Base-by-base conservation (phyloP, 768 basidiomycete genomes). In the Suillus paluster region DNA sequence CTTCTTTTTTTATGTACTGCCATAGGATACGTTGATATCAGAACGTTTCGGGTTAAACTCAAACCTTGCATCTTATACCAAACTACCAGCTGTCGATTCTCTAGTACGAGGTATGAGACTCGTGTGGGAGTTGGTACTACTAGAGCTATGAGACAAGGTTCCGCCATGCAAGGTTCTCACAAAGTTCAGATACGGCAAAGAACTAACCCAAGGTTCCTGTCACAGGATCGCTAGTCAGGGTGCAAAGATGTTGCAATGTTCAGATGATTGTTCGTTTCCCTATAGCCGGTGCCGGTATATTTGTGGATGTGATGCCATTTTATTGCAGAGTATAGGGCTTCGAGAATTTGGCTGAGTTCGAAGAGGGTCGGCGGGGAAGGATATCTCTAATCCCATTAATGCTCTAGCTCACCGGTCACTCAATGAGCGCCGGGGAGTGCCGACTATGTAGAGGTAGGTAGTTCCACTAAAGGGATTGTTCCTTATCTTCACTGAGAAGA, bases 201-300 rank as follows among this genome's bases (percentile, higher is more conserved):
- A 36, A 14, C 52, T 36, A 54, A 54, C 53, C 53, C 36, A 38
- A 39, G 54, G 38, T 55, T 55, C 38, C 54, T 55, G 38, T 55
- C 38, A 55, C 54, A 19, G 23, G 21, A 53, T 53, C 52, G 33
- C n/a, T 21, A 54, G 54, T 55, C 54, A 55, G 54, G 54, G 54
- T 55, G 54, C 23, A 19, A 17, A 39, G 9, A 55, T 48, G 46
- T 2, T 25, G 25, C 3, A 8, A 27, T 55, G 54, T 10, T 5
- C 1, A 9, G 12, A 9, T 15, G 15, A 5, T 27, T 55, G 38
- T 55, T 55, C 49, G 44, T 49, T 49, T 49, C 56, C 42, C 50
- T 39, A 14, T 63, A 64, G 27, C 62, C 74, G 74, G 74, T 74
- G 64, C 73, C 73, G 73, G 67, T 65, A 46, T 64, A 50, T 71